Conservation (phyloP, 1,139 yeast species). For the Candida sanyaensis region DNA sequence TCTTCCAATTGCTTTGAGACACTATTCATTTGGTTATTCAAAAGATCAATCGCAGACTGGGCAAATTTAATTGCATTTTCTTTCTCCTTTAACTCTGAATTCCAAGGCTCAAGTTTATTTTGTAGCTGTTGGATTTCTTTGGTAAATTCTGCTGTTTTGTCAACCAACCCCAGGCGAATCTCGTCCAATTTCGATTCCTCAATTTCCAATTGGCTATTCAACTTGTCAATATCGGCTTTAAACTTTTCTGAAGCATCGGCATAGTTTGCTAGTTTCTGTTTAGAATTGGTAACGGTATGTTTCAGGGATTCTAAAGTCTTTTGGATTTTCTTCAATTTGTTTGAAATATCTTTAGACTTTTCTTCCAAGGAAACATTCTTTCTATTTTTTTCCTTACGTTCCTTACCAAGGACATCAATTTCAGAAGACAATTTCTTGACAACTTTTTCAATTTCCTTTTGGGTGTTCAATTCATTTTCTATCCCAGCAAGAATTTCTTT, state of each 20-base stretch:
- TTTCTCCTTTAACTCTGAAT: conserved; percentile 63
- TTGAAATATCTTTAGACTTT: conserved; percentile 62
- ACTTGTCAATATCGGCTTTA: conserved; percentile 42
- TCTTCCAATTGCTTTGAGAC: conserved; percentile 48
- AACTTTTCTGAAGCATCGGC: conserved; percentile 44
- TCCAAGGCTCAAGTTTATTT: conserved; percentile 81
- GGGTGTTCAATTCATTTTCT: conserved; percentile 21
- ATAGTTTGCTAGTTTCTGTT: conserved; percentile 48
- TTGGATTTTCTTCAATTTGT: conserved; percentile 61
- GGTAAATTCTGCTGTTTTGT: conserved; percentile 69
- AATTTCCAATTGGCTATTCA: conserved; percentile 44
- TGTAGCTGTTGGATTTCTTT: conserved; percentile 65
- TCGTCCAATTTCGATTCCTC: conserved; percentile 62
- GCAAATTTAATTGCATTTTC: conserved; percentile 67
- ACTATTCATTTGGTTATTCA: conserved; percentile 49
- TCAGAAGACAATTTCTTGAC: conserved; percentile 32
- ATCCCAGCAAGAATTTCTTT: conserved; percentile 44
- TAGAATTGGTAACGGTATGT: conserved; percentile 41
- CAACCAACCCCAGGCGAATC: conserved; percentile 67
- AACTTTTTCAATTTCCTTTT: conserved; percentile 30
- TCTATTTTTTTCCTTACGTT: conserved; percentile 37
- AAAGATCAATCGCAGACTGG: conserved; percentile 63
- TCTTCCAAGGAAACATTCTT: conserved; percentile 74
- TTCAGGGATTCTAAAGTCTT: conserved; percentile 47
- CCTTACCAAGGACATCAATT: conserved; percentile 21